Percentiles rank a stretch among this genome's conserved stretches.
phyloP scores from a whole-genome alignment of 495 filamentous ascomycete species.

The Aspergillus egyptiacus region DNA sequence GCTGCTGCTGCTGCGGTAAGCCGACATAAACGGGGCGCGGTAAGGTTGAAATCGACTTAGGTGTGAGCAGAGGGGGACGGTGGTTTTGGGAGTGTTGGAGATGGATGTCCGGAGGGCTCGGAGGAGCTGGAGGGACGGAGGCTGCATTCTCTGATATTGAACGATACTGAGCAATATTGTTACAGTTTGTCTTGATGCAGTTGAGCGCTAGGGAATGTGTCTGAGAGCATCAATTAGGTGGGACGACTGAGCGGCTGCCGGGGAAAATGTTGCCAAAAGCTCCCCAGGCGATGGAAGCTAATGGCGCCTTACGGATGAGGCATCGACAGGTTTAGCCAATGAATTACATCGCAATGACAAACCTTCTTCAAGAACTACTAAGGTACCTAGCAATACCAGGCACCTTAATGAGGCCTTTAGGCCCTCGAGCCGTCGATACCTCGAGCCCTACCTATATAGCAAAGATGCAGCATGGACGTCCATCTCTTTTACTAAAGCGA shows the following conservation, averaged over 20 bases:
- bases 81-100: constrained; percentile 4
- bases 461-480: not conserved
- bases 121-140: constrained; percentile 41
- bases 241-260: too few relatives aligned
- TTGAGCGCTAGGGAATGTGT: too few relatives aligned
- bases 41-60: constrained; percentile 9
- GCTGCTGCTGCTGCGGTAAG: constrained; percentile 23
- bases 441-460: too few relatives aligned
- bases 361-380: too few relatives aligned
- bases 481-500: constrained; percentile 9
- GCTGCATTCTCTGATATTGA: constrained; percentile 26
- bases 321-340: not conserved
- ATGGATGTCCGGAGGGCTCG: constrained; percentile 39
- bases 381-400: too few relatives aligned
- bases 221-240: too few relatives aligned
- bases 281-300: not conserved
- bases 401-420: too few relatives aligned
- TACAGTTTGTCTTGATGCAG: too few relatives aligned
- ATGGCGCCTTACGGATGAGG: not conserved
- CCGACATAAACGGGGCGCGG: constrained; percentile 5
- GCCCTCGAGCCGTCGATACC: too few relatives aligned
- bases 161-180: not conserved
- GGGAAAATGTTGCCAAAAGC: not conserved
- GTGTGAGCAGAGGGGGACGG: constrained; percentile 14
- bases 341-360: not conserved